Base-by-base conservation (phyloP, 176 grass and related monocot species). In the Rhynchospora breviuscula region DNA sequence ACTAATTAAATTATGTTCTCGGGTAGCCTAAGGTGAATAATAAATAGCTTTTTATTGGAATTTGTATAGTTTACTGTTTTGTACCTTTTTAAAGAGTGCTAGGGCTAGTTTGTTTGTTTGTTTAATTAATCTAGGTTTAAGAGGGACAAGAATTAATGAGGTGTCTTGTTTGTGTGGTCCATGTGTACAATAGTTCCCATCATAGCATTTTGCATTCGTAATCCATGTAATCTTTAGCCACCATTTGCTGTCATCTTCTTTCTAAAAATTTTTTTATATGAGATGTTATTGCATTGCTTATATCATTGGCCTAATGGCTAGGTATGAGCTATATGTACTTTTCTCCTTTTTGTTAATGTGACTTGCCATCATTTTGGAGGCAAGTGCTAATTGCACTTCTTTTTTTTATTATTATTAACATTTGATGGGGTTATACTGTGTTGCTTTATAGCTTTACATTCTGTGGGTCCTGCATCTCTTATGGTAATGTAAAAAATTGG, bases 141-240 rank as follows among this genome's bases (percentile, higher is more conserved):
- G 81, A 89, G 90, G 86, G 86, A 86, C 26, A 84, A 44, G 26
- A 63, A 49, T 81, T 79, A 82, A 88, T 90, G 85, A 88, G 89
- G 63, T 86, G 89, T 58, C 85, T 21, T 84, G 63, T 63, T 87
- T 85, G 89, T 52, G 88, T 56, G 66, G 90, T 89, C 85, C 88
- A 86, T 88, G 87, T 85, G 87, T 91, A 79, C 67, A 79, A 84
- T 80, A 89, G 78, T 87, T 79, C 57, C 82, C 86, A 92, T 94
- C 90, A 97, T 92, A 85, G 76, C 92, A 76, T 74, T 87, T 89
- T 60, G 83, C 87, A 91, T 92, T 94, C 84, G 92, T 79, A 91
- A 97, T 93, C 88, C 79, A 84, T 83, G 85, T 91, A 88, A 97
- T 94, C 88, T 88, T 94, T 82, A 88, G 76, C 92, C 92, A 94